These are phyloP conservation scores for Trypanosoma vivax DNA, from an alignment of 208 protist species.

Conservation along the genomic window DNA sequence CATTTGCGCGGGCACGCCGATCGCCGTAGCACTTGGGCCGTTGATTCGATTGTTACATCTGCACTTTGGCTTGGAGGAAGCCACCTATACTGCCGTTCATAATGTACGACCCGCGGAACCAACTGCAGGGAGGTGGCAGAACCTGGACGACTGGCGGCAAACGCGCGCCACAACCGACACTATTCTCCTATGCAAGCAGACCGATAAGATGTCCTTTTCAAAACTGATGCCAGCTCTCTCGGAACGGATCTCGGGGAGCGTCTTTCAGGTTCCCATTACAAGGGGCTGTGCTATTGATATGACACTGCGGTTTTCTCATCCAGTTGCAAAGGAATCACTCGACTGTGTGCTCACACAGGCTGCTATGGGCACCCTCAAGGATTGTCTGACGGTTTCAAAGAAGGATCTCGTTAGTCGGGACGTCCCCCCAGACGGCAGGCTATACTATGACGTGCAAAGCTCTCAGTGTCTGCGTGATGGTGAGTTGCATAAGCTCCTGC, in stretches of 20 bases:
- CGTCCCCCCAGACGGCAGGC: slow-evolving; percentile 20
- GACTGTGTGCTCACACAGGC: slow-evolving; percentile 82
- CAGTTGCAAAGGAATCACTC: slow-evolving; percentile 90
- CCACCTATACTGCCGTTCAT: slow-evolving; percentile 98
- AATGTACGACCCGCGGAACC: slow-evolving; percentile 94
- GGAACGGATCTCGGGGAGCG: slow-evolving; percentile 79
- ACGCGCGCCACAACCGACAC: slow-evolving; percentile 85
- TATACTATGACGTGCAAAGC: slow-evolving; percentile 30
- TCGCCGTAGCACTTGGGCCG: slow-evolving; percentile 98
- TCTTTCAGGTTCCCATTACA: slow-evolving; percentile 96
- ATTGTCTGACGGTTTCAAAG: slow-evolving; percentile 45
- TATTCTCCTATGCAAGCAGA: slow-evolving; percentile 97
- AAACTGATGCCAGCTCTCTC: slow-evolving; percentile 82
- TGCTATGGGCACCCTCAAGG: slow-evolving; percentile 37
- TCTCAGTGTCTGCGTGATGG: slow-evolving; percentile 25
- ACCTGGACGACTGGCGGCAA: slow-evolving; percentile 93
- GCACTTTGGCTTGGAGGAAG: slow-evolving; percentile 90
- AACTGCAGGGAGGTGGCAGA: slow-evolving; percentile 91
- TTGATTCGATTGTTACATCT: slow-evolving; percentile 93
- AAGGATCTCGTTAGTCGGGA: slow-evolving; percentile 38
- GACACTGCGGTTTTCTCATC: slow-evolving; percentile 78
- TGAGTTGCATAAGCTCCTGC: slow-evolving; percentile 31
- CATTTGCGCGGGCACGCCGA: slow-evolving; percentile 95
- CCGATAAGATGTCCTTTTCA: slow-evolving; percentile 95
- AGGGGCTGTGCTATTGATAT: slow-evolving; percentile 98